Evolutionary conservation across 192 early-diverging fungal genomes (phyloP), one percentile per base, ranked within the genome.

Genomic region (Entomortierella beljakovae): DNA sequence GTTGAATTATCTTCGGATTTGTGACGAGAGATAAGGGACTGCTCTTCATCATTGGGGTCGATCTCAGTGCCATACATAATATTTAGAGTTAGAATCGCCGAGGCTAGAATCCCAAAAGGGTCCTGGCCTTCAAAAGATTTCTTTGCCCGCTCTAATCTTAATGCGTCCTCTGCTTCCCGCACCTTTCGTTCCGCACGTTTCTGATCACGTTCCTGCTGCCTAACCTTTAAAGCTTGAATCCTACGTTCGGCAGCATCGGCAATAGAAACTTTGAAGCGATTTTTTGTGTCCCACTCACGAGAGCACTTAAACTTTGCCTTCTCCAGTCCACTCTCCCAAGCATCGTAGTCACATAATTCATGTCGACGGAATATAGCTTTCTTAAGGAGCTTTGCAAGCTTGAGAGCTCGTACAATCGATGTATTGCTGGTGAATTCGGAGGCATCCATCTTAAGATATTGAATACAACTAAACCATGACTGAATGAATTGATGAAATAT

Each of bases 261-360:
- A 9, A 29, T 29, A 22, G 38, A 59, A 10, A 58, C n/a, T 28
- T 64, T 20, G 20, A 57, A 23, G 20, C 71, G 71, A 25, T 25
- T n/a, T 26, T 57, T 52, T 32, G 23, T 34, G 9, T 74, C 71
- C 71, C 71, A 74, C 43, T 74, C 71, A 8, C 38, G 33, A 18
- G 56, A 37, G 49, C 48, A 33, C 63, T 66, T 74, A 50, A 52
- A 28, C 15, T 23, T 34, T 11, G 25, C 38, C 7, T 34, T 49
- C 34, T 60, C 63, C 25, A 74, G 64, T 18, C 63, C 63, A 22
- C 65, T 23, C 43, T 65, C 55, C 71, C 71, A 74, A 8, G 63
- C 63, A 29, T 65, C 63, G n/a, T 61, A 74, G 15, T 61, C 15
- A 9, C 56, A 66, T 3, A 74, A 6, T 20, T 2, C 5, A 31